Evolutionary conservation across 2,329 filamentous ascomycete species (phyloP).

Genomic region (Dothistroma pini): DNA sequence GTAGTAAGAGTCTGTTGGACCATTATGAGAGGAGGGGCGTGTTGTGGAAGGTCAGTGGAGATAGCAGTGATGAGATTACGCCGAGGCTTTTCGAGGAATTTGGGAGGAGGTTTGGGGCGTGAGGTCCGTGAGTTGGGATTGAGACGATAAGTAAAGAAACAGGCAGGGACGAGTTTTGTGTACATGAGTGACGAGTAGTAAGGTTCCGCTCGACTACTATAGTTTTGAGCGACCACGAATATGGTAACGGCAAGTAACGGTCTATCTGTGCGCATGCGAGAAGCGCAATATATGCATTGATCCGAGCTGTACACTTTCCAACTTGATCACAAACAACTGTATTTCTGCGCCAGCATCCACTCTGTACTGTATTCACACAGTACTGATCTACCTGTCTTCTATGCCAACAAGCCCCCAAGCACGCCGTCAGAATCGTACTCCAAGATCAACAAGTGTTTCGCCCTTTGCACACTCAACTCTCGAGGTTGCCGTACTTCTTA

Average conservation of each 20-base stretch:
- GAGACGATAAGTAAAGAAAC: not conserved
- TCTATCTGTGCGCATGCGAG: not conserved
- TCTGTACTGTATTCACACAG: too few relatives aligned
- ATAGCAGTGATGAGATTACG: conserved; percentile 91
- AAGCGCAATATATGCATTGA: not conserved
- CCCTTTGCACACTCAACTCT: too few relatives aligned
- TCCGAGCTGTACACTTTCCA: not conserved
- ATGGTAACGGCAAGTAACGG: not conserved
- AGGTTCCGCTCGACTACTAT: conserved; percentile 13
- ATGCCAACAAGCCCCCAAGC: too few relatives aligned
- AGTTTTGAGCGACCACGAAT: conserved; percentile 3
- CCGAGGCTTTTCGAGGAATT: conserved; percentile 85
- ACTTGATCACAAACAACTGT: too few relatives aligned
- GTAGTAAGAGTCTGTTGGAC: conserved; percentile 76
- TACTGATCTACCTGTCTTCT: too few relatives aligned
- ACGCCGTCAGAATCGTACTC: too few relatives aligned
- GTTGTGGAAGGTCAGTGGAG: conserved; percentile 79
- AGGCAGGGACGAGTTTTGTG: not conserved
- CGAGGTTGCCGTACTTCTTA: not conserved
- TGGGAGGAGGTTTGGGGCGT: conserved; percentile 63
- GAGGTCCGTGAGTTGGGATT: conserved; percentile 1
- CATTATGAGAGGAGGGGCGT: conserved; percentile 84
- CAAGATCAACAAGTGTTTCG: too few relatives aligned
- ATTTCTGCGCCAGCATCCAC: too few relatives aligned
- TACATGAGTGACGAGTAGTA: not conserved